Evolutionary conservation across 2,329 filamentous ascomycete species (phyloP), one percentile per base, ranked within the genome.

Genomic region (Ophiognomonia clavigignenti-juglandacearum): DNA sequence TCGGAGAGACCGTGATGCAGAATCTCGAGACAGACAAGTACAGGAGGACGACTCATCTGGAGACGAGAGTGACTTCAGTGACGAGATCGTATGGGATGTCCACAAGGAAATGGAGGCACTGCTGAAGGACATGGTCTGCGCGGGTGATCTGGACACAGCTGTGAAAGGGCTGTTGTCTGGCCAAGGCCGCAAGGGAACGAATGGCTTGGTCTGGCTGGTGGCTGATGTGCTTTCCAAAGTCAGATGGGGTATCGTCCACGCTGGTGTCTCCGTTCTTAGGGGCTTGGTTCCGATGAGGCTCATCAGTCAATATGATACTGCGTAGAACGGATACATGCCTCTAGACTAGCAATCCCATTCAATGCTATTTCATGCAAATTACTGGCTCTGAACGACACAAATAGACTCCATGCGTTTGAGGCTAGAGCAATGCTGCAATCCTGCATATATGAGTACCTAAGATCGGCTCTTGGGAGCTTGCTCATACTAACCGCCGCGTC

Each of bases 191-290:
- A 71, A 70, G 42, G 66, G 71, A 1, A 78, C 73, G 0, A 71
- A 69, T 16, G 77, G 76, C 0, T 51, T 83, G 38, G 74, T 76
- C 0, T 73, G 72, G 49, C 70, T 75, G 1, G 79, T 83, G 62
- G 75, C 74, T 3, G 71, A 74, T 54, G 70, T 73, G 29, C 55
- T 83, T 53, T 72, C 72, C 10, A 78, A 74, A 47, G 72, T 82
- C 1, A 58, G 80, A 43, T 83, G 80, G 80, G 78, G 77, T 0
- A 77, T 83, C 4, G 73, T 83, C 4, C 77, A 82, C 53, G 75
- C 80, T 55, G 79, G 75, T 0, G 79, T 81, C 64, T 72, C 76
- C 52, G 78, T 83, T 3, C 55, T 83, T 34, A 54, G 60, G 14
- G 63, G 62, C 0, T 39, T 69, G 31, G 61, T 64, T 2, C 62